Base-by-base conservation (phyloP, 495 filamentous ascomycete species). In the Ramalina peruviana region DNA sequence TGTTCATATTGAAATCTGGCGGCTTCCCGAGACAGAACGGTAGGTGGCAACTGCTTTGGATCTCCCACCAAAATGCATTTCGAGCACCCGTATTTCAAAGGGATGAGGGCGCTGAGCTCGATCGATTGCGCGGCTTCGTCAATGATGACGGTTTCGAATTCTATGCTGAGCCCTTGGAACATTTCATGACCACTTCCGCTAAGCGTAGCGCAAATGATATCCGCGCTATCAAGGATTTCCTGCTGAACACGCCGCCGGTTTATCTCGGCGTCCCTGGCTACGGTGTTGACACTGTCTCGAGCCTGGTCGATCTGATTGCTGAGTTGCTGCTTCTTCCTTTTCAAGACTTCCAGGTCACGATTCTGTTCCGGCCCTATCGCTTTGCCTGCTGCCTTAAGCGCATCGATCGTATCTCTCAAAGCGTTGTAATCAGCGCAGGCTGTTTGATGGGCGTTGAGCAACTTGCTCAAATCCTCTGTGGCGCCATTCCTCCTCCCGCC, bases 111-210 rank as follows among this genome's bases (percentile, higher is more conserved):
- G 58, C 88, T 94, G 62, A 98, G 73, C 67, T 98, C 92, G 54
- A 98, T 92, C 52, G 88, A 98, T 70, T 98, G 92, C 17, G 92
- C 92, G 2, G 92, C 92, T 72, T 98, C 92, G 58, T 98, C 92
- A 58, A 98, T 94, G 59, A 98, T 83, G 53, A 98, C 92, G 0
- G 92, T 96, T 65, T 98, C 92, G 54, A 98, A 97, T 63, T 97
- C 92, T 46, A 97, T 87, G 56, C 85, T 89, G 44, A 97, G 66
- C 56, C 81, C 82, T 65, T 88, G 88, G 69, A 98, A 94, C 82
- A 98, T 95, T 45, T 98, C 93, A 57, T 97, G 93, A 15, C 92
- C 92, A 65, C 84, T 89, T 48, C 89, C 92, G 62, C 87, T 94
- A 47, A 98, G 80, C 0, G 92, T 98, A 20, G 92, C 85, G 62